phyloP scores from a whole-genome alignment of 768 basidiomycete genomes.

The Suillus tomentosus region DNA sequence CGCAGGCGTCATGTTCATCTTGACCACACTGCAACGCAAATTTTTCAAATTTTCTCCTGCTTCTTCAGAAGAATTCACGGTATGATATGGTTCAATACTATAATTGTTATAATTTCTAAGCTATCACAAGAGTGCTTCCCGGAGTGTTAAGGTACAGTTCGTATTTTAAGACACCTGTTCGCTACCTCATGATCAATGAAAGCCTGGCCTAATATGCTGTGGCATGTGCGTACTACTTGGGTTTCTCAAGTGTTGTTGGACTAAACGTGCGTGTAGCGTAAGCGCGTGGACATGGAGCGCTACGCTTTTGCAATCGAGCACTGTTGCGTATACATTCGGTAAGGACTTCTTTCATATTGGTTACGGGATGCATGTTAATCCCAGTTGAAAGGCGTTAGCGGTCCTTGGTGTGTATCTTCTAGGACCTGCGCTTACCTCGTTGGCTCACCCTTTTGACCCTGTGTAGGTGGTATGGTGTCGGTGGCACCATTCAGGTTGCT shows the following conservation, averaged over 20 bases:
- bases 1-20: constrained; percentile 46
- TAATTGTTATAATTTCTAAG: constrained; percentile 6
- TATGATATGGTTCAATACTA: constrained; percentile 18
- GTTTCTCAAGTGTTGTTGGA: not conserved
- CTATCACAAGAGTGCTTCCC: constrained; percentile 41
- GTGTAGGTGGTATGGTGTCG: constrained; percentile 51
- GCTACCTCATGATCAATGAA: constrained; percentile 1
- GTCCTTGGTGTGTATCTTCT: constrained; percentile 41
- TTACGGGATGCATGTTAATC: not conserved
- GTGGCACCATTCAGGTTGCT: constrained; percentile 54
- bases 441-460: not conserved
- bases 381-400: constrained; percentile 41
- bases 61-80: constrained; percentile 52
- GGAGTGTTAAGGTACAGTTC: constrained; percentile 43
- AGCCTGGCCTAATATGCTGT: constrained; percentile 53
- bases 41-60: constrained; percentile 48
- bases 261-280: constrained; percentile 32
- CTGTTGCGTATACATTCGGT: constrained; percentile 52
- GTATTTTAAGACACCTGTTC: not conserved
- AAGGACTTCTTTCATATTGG: not conserved
- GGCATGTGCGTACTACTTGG: constrained; percentile 39
- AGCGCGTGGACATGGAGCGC: constrained; percentile 63
- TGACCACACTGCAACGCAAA: constrained; percentile 47
- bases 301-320: constrained; percentile 54
- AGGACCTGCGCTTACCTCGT: not conserved